phyloP scores from a whole-genome alignment of 371 early-diverging fungal species.

The Zychaea mexicana region DNA sequence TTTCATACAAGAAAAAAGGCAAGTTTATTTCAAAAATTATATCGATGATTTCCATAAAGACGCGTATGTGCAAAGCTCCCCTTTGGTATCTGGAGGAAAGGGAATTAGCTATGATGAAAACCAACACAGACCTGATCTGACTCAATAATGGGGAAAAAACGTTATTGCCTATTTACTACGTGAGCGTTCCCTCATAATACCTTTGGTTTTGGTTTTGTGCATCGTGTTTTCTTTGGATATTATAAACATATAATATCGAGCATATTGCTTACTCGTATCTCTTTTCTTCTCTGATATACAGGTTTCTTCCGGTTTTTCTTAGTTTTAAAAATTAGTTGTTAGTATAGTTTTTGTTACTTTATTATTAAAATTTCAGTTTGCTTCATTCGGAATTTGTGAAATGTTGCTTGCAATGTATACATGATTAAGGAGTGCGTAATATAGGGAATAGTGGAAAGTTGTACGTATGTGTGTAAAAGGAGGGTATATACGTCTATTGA shows the following conservation, averaged over 20 bases:
- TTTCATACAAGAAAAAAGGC: background rate
- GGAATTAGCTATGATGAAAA: constrained; percentile 12
- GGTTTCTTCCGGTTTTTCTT: too few relatives aligned
- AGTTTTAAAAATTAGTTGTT: too few relatives aligned
- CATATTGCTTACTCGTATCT: too few relatives aligned
- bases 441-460: background rate
- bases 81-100: too few relatives aligned
- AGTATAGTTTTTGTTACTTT: too few relatives aligned
- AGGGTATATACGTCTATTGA: background rate
- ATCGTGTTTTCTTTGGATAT: background rate
- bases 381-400: too few relatives aligned
- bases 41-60: too few relatives aligned
- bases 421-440: background rate
- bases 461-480: background rate
- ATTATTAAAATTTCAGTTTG: too few relatives aligned
- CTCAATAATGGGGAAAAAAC: constrained; percentile 7
- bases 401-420: background rate
- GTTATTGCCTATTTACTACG: constrained; percentile 14
- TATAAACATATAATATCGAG: too few relatives aligned
- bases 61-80: too few relatives aligned
- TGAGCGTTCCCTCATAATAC: background rate
- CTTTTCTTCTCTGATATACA: too few relatives aligned
- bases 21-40: constrained; percentile 1
- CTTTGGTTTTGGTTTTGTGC: background rate
- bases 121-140: constrained; percentile 20